Evolutionary conservation across 306 rosid species (phyloP).

Genomic region (Mucuna pruriens): DNA sequence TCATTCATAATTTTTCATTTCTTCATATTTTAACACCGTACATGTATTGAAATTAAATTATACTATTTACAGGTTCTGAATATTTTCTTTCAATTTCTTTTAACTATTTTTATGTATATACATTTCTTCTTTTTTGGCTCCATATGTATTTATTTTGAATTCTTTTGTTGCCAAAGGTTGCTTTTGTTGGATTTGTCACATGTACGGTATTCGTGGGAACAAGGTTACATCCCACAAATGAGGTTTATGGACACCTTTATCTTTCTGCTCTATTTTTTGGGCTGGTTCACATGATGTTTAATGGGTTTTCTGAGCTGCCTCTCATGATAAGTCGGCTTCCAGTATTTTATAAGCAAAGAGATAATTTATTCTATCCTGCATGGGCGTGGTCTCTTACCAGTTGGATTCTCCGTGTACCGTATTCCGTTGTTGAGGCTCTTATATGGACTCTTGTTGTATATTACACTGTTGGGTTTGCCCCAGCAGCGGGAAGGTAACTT

Average conservation of each 20-base stretch:
- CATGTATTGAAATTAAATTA: no score
- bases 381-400: constrained; percentile 84
- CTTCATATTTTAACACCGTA: no score
- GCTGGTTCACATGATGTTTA: constrained; percentile 90
- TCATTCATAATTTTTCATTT: no score
- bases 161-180: constrained; percentile 57
- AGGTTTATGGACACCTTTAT: constrained; percentile 68
- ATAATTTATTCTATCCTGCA: constrained; percentile 83
- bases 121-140: background rate
- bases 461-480: constrained; percentile 88
- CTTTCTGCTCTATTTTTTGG: constrained; percentile 85
- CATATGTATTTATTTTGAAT: background rate
- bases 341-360: constrained; percentile 89
- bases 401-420: constrained; percentile 84
- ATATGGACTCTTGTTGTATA: constrained; percentile 86
- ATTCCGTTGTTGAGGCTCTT: constrained; percentile 74
- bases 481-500: constrained; percentile 68
- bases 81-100: background rate
- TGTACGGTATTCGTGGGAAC: constrained; percentile 73
- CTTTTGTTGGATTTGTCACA: constrained; percentile 80
- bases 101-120: background rate
- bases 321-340: constrained; percentile 86
- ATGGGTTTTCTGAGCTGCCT: constrained; percentile 84
- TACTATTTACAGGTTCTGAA: background rate
- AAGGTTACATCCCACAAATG: constrained; percentile 68